A percentile compares a stretch with the other conserved stretches of the same genome.
Evolutionary conservation across 805 yeast species (phyloP).

Genomic region (Zygosaccharomyces gambellarensis): DNA sequence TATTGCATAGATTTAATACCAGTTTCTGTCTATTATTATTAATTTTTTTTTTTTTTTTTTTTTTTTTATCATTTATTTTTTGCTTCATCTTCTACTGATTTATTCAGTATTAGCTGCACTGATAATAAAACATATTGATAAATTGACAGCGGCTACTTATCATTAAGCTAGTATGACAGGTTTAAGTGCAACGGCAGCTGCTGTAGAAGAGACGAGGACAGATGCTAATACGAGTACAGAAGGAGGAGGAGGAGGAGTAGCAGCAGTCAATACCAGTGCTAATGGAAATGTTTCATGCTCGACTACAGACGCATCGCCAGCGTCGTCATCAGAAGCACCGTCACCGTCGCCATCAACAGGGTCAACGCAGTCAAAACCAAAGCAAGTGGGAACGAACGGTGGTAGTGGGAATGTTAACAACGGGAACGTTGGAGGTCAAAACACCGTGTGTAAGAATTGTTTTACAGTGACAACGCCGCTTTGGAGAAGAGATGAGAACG

Average conservation of each 20-base stretch:
- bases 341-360: background rate
- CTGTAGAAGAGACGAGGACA: background rate
- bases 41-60: background rate
- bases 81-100: background rate
- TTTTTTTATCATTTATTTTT: background rate
- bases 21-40: background rate
- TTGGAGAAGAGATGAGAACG: slow-evolving; percentile 92
- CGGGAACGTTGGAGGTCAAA: background rate
- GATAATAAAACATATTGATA: background rate
- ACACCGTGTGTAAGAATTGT: slow-evolving; percentile 81
- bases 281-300: background rate
- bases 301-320: slow-evolving; percentile 3
- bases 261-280: background rate
- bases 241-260: background rate
- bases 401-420: background rate
- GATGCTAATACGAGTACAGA: background rate
- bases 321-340: slow-evolving; percentile 3
- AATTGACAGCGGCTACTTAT: background rate
- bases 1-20: background rate
- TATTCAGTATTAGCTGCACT: too few species aligned
- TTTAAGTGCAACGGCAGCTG: background rate
- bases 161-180: background rate
- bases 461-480: slow-evolving; percentile 89
- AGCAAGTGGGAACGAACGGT: background rate
- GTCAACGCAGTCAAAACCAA: background rate